phyloP scores from a whole-genome alignment of 345 rosid species.

The Rhizophora mangle region DNA sequence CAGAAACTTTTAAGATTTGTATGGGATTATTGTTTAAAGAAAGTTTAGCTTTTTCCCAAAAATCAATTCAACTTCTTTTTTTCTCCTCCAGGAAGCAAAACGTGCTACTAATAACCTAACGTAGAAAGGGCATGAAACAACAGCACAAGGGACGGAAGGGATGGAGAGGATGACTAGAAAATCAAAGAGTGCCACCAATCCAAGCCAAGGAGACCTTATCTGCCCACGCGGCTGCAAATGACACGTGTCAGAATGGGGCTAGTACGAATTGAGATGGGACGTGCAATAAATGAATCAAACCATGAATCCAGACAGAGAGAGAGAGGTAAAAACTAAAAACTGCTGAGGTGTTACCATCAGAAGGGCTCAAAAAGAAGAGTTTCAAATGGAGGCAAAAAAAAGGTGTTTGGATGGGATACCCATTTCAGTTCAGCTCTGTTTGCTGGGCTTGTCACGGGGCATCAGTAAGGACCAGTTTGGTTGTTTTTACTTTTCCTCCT shows the following conservation, averaged over 20 bases:
- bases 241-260: slow-evolving; percentile 36
- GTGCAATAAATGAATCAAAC: background rate
- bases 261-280: background rate
- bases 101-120: too few species aligned
- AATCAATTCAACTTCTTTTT: too few species aligned
- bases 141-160: background rate
- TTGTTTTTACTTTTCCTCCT: background rate
- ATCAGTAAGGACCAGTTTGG: slow-evolving; percentile 18
- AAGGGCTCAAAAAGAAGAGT: slow-evolving; percentile 8
- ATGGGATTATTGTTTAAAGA: too few species aligned
- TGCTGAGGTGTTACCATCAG: slow-evolving; percentile 8
- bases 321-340: background rate
- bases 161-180: background rate
- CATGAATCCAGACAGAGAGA: too few species aligned
- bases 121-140: too few species aligned
- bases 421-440: slow-evolving; percentile 9
- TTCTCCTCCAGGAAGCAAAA: too few species aligned
- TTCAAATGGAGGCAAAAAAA: background rate
- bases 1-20: too few species aligned
- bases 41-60: too few species aligned
- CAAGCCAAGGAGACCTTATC: slow-evolving; percentile 46
- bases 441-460: slow-evolving; percentile 21
- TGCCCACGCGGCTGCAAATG: background rate
- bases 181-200: slow-evolving; percentile 4
- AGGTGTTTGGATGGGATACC: slow-evolving; percentile 6